Conservation (phyloP, 176 grass and related monocot genomes). For the Microstegium vimineum region DNA sequence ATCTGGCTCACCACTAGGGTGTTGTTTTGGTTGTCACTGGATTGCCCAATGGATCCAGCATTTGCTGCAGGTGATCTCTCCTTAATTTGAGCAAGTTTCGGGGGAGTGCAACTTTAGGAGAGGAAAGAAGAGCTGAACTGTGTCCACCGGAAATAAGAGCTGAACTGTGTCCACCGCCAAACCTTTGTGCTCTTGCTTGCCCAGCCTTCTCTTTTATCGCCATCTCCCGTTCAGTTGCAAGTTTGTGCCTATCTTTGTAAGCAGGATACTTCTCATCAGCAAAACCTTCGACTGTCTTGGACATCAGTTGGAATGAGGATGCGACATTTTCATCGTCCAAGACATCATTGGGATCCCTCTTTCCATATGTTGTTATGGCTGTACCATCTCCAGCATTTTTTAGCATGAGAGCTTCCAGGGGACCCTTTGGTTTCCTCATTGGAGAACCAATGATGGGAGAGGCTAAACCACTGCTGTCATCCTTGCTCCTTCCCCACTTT, state of each 20-base stretch:
- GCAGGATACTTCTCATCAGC: slow-evolving; percentile 83
- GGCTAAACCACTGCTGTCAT: slow-evolving; percentile 45
- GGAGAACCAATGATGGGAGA: slow-evolving; percentile 57
- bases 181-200: slow-evolving; percentile 72
- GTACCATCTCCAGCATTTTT: slow-evolving; percentile 85
- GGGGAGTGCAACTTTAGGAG: slow-evolving; percentile 48
- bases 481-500: slow-evolving; percentile 79
- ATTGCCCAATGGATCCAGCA: slow-evolving; percentile 43
- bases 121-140: slow-evolving; percentile 26
- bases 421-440: slow-evolving; percentile 51
- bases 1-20: slow-evolving; percentile 59
- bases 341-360: slow-evolving; percentile 44
- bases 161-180: slow-evolving; percentile 39
- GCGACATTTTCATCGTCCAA: slow-evolving; percentile 54
- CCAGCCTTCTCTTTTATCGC: slow-evolving; percentile 82
- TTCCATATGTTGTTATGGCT: slow-evolving; percentile 74
- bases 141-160: slow-evolving; percentile 19
- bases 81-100: slow-evolving; percentile 82
- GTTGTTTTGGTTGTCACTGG: slow-evolving; percentile 42
- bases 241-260: slow-evolving; percentile 84
- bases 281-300: slow-evolving; percentile 74
- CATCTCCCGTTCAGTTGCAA: slow-evolving; percentile 83
- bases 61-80: slow-evolving; percentile 47
- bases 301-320: slow-evolving; percentile 74
- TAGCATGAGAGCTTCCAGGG: slow-evolving; percentile 85